phyloP scores from a whole-genome alignment of 768 basidiomycete species.

The Auricularia sp. region DNA sequence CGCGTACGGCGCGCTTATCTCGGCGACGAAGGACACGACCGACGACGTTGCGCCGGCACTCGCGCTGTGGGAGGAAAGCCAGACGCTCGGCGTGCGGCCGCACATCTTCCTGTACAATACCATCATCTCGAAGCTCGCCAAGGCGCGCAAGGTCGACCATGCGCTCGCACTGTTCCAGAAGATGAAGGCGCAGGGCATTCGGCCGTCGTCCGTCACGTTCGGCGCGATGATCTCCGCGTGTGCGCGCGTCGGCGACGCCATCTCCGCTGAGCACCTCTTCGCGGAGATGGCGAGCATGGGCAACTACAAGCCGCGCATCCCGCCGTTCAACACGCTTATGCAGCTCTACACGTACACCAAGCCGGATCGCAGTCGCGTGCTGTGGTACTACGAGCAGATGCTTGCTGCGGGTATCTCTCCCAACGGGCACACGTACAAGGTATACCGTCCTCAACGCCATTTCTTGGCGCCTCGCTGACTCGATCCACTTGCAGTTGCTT shows the following conservation, averaged over 20 bases:
- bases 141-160: conserved; percentile 86
- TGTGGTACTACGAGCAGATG: conserved; percentile 68
- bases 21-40: conserved; percentile 84
- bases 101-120: conserved; percentile 94
- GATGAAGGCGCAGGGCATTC: conserved; percentile 61
- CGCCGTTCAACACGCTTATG: conserved; percentile 99
- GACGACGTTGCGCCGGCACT: conserved; percentile 88
- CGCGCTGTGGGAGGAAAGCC: conserved; percentile 72
- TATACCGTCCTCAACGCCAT: conserved; percentile 19
- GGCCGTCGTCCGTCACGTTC: conserved; percentile 82
- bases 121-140: conserved; percentile 90
- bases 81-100: conserved; percentile 55
- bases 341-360: conserved; percentile 89
- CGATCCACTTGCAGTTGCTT: conserved; percentile 45
- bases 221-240: conserved; percentile 92
- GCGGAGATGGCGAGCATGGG: conserved; percentile 64
- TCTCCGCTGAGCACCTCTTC: conserved; percentile 75
- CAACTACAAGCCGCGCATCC: conserved; percentile 81
- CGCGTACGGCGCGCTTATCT: conserved; percentile 86
- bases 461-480: conserved; percentile 5
- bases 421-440: conserved; percentile 92
- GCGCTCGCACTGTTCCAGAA: conserved; percentile 80
- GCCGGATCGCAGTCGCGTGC: conserved; percentile 67
- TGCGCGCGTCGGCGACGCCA: conserved; percentile 81
- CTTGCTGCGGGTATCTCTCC: conserved; percentile 51